phyloP scores from a whole-genome alignment of 441 rosid genomes.

The Pelargonium fulgidum region DNA sequence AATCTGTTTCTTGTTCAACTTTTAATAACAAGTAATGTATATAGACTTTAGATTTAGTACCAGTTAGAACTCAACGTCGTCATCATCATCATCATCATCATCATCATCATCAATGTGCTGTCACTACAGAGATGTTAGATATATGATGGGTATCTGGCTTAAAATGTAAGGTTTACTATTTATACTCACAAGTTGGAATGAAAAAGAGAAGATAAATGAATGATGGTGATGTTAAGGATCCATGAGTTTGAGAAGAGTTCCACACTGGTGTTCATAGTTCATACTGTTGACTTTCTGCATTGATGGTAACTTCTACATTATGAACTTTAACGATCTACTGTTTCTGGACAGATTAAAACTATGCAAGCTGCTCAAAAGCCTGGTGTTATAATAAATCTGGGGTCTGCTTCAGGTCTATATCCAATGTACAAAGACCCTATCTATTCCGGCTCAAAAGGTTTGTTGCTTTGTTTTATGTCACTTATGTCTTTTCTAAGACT shows the following conservation, averaged over 20 bases:
- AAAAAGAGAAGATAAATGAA: neutral
- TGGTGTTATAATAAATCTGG: constrained; percentile 85
- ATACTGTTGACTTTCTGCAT: neutral
- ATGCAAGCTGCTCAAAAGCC: constrained; percentile 74
- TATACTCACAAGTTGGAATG: neutral
- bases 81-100: too few species aligned
- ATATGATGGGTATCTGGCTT: neutral
- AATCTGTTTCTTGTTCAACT: too few species aligned
- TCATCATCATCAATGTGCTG: neutral
- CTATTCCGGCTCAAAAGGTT: constrained; percentile 79
- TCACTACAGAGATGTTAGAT: neutral
- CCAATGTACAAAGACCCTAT: constrained; percentile 57
- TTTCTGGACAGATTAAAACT: constrained; percentile 47
- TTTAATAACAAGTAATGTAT: too few species aligned
- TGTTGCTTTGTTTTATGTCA: constrained; percentile 14
- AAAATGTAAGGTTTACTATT: neutral
- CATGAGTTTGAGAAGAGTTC: neutral
- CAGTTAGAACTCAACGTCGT: constrained; percentile 1
- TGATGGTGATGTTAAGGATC: constrained; percentile 1
- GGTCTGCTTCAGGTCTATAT: constrained; percentile 88
- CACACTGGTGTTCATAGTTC: neutral
- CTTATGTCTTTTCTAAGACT: neutral
- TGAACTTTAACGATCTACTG: constrained; percentile 5
- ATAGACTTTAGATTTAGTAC: neutral
- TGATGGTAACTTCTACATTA: constrained; percentile 6